A percentile compares a stretch with the other conserved stretches of the same genome.
These are phyloP conservation scores for Hanseniaspora vineae DNA, from an alignment of 805 yeast genomes.

Conservation along the genomic window DNA sequence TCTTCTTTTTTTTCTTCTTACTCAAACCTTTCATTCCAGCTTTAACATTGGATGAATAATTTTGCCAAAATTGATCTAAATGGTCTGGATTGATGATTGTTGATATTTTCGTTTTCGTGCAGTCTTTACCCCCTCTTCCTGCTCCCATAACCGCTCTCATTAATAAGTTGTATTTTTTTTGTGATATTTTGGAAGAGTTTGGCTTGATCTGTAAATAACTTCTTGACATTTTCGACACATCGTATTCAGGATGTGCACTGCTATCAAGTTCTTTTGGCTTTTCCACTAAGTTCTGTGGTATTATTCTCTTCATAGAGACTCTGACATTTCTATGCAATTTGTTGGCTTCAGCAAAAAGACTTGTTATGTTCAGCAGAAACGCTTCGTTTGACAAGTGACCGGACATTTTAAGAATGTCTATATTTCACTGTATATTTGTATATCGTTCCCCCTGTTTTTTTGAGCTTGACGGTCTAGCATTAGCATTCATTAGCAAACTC, in stretches of 20 bases:
- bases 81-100: conserved; percentile 55
- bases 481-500: too few species aligned
- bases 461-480: too few species aligned
- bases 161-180: conserved; percentile 42
- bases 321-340: conserved; percentile 17
- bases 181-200: conserved; percentile 12
- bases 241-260: conserved; percentile 23
- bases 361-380: conserved; percentile 14
- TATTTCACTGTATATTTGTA: neutral
- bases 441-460: neutral
- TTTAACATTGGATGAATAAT: conserved; percentile 58
- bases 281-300: conserved; percentile 19
- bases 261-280: conserved; percentile 40
- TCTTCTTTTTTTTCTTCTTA: conserved; percentile 66
- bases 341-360: conserved; percentile 17
- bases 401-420: neutral
- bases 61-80: conserved; percentile 64
- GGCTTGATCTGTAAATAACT: conserved; percentile 1
- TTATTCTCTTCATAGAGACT: conserved; percentile 18
- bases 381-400: conserved; percentile 9
- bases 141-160: conserved; percentile 57
- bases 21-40: conserved; percentile 61
- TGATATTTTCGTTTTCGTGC: conserved; percentile 43
- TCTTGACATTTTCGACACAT: conserved; percentile 17
- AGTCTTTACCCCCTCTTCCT: conserved; percentile 27